These are phyloP conservation scores for Fraxinus paxiana DNA, from an alignment of 305 asterid species.

Conservation along the genomic window DNA sequence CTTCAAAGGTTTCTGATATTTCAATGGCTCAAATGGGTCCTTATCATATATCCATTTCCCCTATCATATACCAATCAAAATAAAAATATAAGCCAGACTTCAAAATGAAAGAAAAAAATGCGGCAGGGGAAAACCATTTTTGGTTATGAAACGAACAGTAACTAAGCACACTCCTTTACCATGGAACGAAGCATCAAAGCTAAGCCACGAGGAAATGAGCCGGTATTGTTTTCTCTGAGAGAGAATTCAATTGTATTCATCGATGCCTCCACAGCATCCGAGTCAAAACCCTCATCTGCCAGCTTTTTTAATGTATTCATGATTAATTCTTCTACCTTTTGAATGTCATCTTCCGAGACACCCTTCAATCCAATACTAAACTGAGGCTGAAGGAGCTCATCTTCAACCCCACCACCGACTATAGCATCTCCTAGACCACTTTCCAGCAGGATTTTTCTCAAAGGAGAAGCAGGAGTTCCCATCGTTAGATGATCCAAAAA, in stretches of 20 bases:
- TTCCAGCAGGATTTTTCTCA: slow-evolving; percentile 86
- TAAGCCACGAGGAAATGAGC: slow-evolving; percentile 95
- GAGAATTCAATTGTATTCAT: slow-evolving; percentile 97
- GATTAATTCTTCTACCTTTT: slow-evolving; percentile 66
- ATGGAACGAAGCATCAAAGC: slow-evolving; percentile 93
- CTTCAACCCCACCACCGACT: slow-evolving; percentile 95
- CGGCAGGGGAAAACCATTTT: slow-evolving; percentile 7
- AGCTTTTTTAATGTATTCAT: slow-evolving; percentile 55
- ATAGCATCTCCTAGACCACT: slow-evolving; percentile 93
- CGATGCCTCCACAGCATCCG: slow-evolving; percentile 96
- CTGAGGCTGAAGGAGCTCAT: slow-evolving; percentile 96
- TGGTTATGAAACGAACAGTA: slow-evolving; percentile 8
- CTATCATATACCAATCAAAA: slow-evolving; percentile 32
- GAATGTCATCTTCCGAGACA: slow-evolving; percentile 75
- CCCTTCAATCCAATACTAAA: slow-evolving; percentile 94
- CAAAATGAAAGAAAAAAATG: not conserved
- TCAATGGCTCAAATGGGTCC: slow-evolving; percentile 95
- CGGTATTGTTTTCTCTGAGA: slow-evolving; percentile 96
- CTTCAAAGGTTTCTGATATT: slow-evolving; percentile 76
- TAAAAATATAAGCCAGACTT: slow-evolving; percentile 22
- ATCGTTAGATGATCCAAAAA: slow-evolving; percentile 82
- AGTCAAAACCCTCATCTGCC: slow-evolving; percentile 82
- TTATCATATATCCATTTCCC: slow-evolving; percentile 95
- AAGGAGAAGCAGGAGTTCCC: slow-evolving; percentile 97
- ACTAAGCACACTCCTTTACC: slow-evolving; percentile 45